phyloP scores from a whole-genome alignment of 1,284 basidiomycete genomes.

The Puccinia brachypodii region DNA sequence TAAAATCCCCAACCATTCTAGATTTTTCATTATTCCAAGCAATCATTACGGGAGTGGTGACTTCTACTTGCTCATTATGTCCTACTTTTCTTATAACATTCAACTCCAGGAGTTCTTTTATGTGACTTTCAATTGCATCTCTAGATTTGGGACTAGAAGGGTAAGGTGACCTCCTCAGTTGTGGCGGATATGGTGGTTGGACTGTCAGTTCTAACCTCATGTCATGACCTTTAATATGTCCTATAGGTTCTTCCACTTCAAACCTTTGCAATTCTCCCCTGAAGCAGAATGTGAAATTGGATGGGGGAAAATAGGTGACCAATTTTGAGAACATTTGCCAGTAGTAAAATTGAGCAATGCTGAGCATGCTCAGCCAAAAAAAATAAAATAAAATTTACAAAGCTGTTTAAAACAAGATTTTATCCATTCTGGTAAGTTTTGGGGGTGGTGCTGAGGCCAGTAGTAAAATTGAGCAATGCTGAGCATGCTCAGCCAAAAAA shows the following conservation, averaged over 20 bases:
- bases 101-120: neutral
- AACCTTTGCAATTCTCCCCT: too few relatives aligned
- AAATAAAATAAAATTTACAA: too few relatives aligned
- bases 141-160: neutral
- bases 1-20: neutral
- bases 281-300: too few relatives aligned
- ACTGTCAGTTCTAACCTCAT: neutral
- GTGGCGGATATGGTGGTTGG: neutral
- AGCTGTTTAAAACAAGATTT: too few relatives aligned
- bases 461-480: too few relatives aligned
- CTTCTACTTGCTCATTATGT: neutral
- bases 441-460: too few relatives aligned
- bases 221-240: neutral
- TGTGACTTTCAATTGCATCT: neutral
- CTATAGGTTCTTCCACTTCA: constrained; percentile 9
- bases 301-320: too few relatives aligned
- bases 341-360: too few relatives aligned
- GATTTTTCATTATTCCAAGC: neutral
- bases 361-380: too few relatives aligned
- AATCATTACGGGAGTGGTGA: neutral
- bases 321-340: too few relatives aligned
- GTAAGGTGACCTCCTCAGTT: neutral
- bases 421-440: too few relatives aligned
- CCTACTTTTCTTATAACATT: neutral
- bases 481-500: too few relatives aligned